Evolutionary conservation across 306 rosid species (phyloP), one percentile per base, ranked within the genome.

Genomic region (Trifolium fragiferum): DNA sequence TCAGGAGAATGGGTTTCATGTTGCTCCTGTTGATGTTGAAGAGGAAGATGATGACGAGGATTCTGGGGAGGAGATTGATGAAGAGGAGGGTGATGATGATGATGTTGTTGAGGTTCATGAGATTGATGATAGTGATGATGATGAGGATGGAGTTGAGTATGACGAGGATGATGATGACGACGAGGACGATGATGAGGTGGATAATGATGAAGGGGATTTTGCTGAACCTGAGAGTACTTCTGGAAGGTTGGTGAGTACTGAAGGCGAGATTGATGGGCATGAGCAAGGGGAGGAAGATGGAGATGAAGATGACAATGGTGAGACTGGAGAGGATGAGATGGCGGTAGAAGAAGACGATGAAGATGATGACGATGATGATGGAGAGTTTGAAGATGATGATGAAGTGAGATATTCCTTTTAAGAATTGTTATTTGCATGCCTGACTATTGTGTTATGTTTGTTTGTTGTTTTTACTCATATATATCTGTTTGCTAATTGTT

Each of bases 181-280:
- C 1, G 95, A 86, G 4, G 97, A 92, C 4, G 95, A 86, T 55
- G 93, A 90, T 58, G 98, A 88, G 66, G 98, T 92, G 57, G 96
- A 92, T 50, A 92, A 92, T 63, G 96, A 88, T 67, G 98, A 92
- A 53, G 96, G 85, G 53, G 91, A 77, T 72, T 27, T 87, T 27
- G 91, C 86, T 0, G 94, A 59, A 54, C 93, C 91, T 0, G 90
- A 87, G 86, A 84, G 90, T 73, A 83, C 92, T 60, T 60, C 66
- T 5, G 90, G 92, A 15, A 40, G 89, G 57, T 73, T 92, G 84
- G 50, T 32, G 4, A 86, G 91, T 78, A 75, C 94, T 0, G 98
- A 92, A 27, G 98, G 98, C 0, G 98, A 92, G 84, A 92, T 92
- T 59, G 98, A 92, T 78, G 98, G 94, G 18, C 98, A 92, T 14